Percentiles rank a stretch among this genome's conserved stretches.
Conservation (phyloP, 768 basidiomycete genomes). For the Rhodocollybia butyracea region DNA sequence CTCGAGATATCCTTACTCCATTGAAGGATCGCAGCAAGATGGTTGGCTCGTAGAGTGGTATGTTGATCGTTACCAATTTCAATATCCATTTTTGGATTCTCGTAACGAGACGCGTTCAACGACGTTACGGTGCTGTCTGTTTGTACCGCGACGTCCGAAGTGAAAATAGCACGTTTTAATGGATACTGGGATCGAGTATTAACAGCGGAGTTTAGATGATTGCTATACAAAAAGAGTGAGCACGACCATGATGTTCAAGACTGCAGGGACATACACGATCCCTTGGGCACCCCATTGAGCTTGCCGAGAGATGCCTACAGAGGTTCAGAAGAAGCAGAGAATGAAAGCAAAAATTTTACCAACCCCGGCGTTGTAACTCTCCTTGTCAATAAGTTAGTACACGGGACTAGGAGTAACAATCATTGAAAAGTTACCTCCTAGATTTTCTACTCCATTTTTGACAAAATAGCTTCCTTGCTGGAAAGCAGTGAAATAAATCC, state of each 20-base stretch:
- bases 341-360: no score
- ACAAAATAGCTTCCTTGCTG: conserved; percentile 73
- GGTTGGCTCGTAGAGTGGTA: conserved; percentile 53
- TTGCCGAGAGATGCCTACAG: conserved; percentile 61
- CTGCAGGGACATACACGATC: conserved; percentile 49
- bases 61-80: conserved; percentile 54
- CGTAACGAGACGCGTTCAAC: conserved; percentile 24
- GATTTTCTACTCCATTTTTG: conserved; percentile 58
- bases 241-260: not conserved
- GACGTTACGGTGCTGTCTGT: conserved; percentile 41
- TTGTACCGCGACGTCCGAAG: conserved; percentile 62
- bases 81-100: conserved; percentile 28
- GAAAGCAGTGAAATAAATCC: not conserved
- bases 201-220: conserved; percentile 44
- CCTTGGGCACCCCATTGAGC: conserved; percentile 73
- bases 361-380: no score
- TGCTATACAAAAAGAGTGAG: conserved; percentile 28
- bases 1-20: conserved; percentile 76
- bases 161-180: conserved; percentile 53
- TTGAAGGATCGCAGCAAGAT: conserved; percentile 66
- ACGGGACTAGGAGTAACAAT: no score
- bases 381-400: no score
- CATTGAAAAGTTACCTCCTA: no score
- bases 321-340: no score
- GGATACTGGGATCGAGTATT: conserved; percentile 44